Evolutionary conservation across 345 rosid genomes (phyloP).

Genomic region (Lepidium aucheri): DNA sequence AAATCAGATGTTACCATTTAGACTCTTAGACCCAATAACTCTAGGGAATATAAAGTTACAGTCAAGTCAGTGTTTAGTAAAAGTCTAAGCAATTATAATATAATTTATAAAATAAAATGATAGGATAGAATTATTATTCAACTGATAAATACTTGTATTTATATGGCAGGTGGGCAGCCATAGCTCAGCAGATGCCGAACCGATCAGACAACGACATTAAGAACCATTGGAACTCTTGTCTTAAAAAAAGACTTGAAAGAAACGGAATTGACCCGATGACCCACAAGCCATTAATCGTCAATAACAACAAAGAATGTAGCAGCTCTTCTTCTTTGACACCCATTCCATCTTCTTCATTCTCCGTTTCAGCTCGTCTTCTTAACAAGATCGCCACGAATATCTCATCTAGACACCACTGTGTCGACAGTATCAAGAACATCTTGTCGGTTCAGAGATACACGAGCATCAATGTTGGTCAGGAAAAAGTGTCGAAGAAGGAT

Average conservation of each 20-base stretch:
- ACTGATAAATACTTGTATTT: not conserved
- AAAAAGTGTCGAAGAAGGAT: not conserved
- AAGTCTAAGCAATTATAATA: no score
- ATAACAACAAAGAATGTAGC: not conserved
- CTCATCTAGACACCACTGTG: conserved; percentile 15
- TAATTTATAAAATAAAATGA: no score
- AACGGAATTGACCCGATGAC: conserved; percentile 27
- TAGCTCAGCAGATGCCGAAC: conserved; percentile 14
- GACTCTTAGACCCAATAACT: no score
- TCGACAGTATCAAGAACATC: conserved; percentile 14
- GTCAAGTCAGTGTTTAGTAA: no score
- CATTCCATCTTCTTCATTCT: not conserved
- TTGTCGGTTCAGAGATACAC: not conserved
- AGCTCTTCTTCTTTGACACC: not conserved
- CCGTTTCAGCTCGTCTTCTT: conserved; percentile 2
- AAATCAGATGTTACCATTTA: no score
- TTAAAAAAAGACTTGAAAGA: conserved; percentile 18
- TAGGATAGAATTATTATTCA: no score
- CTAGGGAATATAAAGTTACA: no score
- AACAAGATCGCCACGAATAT: conserved; percentile 19
- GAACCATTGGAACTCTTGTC: conserved; percentile 29
- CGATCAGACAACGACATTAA: conserved; percentile 32
- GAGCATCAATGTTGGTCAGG: not conserved
- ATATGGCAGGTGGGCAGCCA: conserved; percentile 26
- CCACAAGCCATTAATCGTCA: conserved; percentile 18